A percentile compares a stretch with the other conserved stretches of the same genome.
Evolutionary conservation across 2,329 filamentous ascomycete species (phyloP).

Genomic region (Trichoderma cornu-damae): DNA sequence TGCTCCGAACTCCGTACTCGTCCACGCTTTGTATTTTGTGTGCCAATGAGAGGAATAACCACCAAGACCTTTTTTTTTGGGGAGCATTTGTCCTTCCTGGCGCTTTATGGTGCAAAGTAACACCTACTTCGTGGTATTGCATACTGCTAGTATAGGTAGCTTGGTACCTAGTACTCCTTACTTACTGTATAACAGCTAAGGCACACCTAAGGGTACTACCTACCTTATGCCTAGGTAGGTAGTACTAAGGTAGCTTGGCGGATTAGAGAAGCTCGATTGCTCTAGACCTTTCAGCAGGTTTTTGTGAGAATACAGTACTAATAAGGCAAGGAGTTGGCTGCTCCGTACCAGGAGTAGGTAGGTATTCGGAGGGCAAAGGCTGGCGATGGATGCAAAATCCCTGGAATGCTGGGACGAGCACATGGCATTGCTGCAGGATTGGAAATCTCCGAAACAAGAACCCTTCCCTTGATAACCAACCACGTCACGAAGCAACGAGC

Average conservation of each 20-base stretch:
- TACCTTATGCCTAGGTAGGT: too few species aligned
- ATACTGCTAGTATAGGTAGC: too few species aligned
- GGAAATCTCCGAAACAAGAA: slow-evolving; percentile 1
- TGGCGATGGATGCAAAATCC: background rate
- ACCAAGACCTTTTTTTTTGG: background rate
- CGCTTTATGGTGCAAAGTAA: too few species aligned
- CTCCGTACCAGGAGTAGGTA: slow-evolving; percentile 11
- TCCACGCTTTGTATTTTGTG: background rate
- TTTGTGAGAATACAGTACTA: background rate
- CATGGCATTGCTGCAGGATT: slow-evolving; percentile 1
- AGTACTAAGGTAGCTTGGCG: too few species aligned
- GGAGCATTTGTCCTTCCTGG: background rate
- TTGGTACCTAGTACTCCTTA: too few species aligned
- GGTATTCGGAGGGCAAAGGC: background rate
- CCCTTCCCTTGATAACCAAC: background rate
- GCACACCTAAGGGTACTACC: too few species aligned
- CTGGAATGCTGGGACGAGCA: background rate
- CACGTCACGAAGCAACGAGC: background rate
- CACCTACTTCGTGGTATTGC: too few species aligned
- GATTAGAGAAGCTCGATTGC: background rate
- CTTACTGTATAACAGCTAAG: too few species aligned
- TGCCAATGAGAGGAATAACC: background rate
- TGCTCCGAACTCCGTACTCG: too few species aligned
- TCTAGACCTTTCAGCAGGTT: background rate
- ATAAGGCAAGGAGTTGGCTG: slow-evolving; percentile 11